A percentile compares a stretch with the other conserved stretches of the same genome.
phyloP scores from a whole-genome alignment of 352 stramenopile genomes.

The Phytophthora pinifolia region DNA sequence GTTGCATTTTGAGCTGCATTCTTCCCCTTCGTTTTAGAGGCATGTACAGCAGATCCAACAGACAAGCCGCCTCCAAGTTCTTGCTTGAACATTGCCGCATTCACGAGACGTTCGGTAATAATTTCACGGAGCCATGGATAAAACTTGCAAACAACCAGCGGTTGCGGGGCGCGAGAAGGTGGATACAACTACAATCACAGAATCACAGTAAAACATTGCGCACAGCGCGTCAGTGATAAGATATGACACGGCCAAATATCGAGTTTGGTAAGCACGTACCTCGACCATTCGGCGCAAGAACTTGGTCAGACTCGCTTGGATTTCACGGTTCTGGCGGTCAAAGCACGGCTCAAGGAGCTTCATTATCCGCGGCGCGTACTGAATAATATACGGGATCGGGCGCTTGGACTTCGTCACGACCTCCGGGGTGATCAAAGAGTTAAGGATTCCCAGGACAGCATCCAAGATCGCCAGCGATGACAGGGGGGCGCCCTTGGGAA shows the following conservation, averaged over 20 bases:
- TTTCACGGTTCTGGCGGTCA: slow-evolving; percentile 78
- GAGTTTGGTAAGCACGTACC: slow-evolving; percentile 32
- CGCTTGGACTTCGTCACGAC: slow-evolving; percentile 76
- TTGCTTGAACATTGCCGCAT: slow-evolving; percentile 60
- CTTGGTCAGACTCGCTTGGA: slow-evolving; percentile 64
- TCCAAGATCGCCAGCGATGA: slow-evolving; percentile 87
- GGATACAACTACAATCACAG: slow-evolving; percentile 67
- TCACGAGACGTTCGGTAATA: slow-evolving; percentile 78
- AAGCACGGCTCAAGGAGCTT: slow-evolving; percentile 90
- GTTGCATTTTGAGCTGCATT: slow-evolving; percentile 24
- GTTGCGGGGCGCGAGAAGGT: slow-evolving; percentile 59
- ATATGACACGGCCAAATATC: not conserved
- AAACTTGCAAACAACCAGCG: slow-evolving; percentile 83
- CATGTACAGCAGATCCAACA: slow-evolving; percentile 7
- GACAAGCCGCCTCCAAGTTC: slow-evolving; percentile 34
- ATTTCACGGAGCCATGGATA: slow-evolving; percentile 89
- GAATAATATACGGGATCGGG: slow-evolving; percentile 78
- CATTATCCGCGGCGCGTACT: slow-evolving; percentile 89
- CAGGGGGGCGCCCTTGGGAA: slow-evolving; percentile 81
- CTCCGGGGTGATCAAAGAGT: slow-evolving; percentile 76
- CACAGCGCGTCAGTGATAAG: not conserved
- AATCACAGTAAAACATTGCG: slow-evolving; percentile 1
- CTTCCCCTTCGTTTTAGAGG: slow-evolving; percentile 48
- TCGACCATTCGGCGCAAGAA: slow-evolving; percentile 78
- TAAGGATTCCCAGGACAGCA: slow-evolving; percentile 86